Evolutionary conservation across 164 flowering plant species (phyloP).

Genomic region (Macadamia integrifolia): DNA sequence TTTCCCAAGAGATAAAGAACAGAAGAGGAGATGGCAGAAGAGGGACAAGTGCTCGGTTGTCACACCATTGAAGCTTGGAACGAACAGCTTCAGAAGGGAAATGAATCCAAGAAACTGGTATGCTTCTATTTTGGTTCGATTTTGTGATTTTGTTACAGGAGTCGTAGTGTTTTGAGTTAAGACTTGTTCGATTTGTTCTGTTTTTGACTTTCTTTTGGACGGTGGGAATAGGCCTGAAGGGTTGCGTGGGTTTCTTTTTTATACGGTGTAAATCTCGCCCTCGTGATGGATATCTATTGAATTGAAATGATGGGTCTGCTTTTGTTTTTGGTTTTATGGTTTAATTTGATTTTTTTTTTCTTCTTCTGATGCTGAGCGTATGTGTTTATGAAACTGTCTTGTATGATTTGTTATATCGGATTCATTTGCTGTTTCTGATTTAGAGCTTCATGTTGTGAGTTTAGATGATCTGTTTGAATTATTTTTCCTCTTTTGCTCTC

Average conservation of each 20-base stretch:
- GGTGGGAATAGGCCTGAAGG: background rate
- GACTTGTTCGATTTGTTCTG: background rate
- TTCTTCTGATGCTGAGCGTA: too few relatives aligned
- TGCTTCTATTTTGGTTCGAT: background rate
- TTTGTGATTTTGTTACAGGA: background rate
- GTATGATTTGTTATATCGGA: background rate
- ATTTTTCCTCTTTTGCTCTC: too few relatives aligned
- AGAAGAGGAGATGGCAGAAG: conserved; percentile 40
- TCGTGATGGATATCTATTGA: background rate
- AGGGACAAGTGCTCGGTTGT: conserved; percentile 52
- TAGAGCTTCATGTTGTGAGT: background rate
- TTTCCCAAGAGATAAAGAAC: too few relatives aligned
- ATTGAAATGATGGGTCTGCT: conserved; percentile 2
- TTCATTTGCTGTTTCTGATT: background rate
- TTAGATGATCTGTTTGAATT: background rate
- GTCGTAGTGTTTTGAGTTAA: background rate
- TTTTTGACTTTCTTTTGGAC: background rate
- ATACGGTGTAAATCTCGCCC: too few relatives aligned
- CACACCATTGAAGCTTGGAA: conserved; percentile 55
- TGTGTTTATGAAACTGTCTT: too few relatives aligned
- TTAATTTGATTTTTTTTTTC: too few relatives aligned
- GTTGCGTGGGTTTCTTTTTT: background rate
- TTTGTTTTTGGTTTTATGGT: background rate
- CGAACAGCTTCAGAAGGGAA: conserved; percentile 44
- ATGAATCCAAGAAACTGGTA: conserved; percentile 53